phyloP scores from a whole-genome alignment of 208 protist species.

The Leishmania lainsoni region DNA sequence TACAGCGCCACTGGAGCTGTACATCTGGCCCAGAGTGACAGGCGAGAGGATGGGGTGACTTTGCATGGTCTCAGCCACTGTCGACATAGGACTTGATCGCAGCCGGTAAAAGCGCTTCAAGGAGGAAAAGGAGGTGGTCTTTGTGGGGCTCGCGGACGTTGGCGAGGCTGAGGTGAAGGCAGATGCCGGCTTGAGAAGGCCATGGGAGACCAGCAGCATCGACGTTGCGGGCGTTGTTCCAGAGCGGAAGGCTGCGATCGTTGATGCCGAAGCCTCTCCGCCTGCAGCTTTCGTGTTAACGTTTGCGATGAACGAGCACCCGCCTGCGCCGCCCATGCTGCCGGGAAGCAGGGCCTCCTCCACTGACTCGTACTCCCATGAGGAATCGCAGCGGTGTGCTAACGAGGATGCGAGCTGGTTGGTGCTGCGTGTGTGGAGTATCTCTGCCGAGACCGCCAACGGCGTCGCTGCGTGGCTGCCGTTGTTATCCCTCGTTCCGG shows the following conservation, averaged over 20 bases:
- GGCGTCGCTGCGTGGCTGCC: conserved; percentile 14
- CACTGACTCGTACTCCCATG: conserved; percentile 13
- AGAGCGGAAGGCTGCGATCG: not conserved
- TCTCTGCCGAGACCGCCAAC: conserved; percentile 7
- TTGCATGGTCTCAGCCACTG: not conserved
- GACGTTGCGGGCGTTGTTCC: conserved; percentile 8
- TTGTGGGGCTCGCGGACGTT: conserved; percentile 3
- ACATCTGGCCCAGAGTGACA: conserved; percentile 21
- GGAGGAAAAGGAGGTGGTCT: conserved; percentile 8
- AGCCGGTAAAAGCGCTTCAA: conserved; percentile 26
- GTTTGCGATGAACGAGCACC: conserved; percentile 9
- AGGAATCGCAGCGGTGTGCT: not conserved
- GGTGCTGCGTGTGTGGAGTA: not conserved
- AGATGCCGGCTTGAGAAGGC: conserved; percentile 24
- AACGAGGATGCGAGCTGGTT: not conserved
- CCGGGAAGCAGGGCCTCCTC: conserved; percentile 39
- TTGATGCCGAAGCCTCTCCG: not conserved
- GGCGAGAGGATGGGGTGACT: conserved; percentile 27
- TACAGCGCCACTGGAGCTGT: conserved; percentile 7
- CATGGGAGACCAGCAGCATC: conserved; percentile 26
- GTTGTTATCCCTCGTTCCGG: not conserved
- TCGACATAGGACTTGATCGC: conserved; percentile 17
- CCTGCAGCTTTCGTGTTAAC: not conserved
- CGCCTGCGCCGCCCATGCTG: conserved; percentile 22
- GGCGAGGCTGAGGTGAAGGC: conserved; percentile 26